Evolutionary conservation across 164 flowering plant species (phyloP).

Genomic region (Magnolia changhungtana): DNA sequence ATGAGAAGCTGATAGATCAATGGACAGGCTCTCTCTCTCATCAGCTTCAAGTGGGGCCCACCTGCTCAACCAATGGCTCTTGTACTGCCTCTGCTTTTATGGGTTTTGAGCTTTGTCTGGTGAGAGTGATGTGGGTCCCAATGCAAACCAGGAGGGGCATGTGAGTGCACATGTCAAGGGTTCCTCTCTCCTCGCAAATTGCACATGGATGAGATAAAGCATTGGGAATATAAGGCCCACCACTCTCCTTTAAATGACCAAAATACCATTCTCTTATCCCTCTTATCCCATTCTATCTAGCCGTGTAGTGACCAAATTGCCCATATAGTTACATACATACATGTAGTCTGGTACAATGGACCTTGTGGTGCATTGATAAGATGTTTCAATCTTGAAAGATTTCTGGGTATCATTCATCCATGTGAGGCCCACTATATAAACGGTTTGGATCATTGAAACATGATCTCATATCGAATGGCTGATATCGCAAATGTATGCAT

Average conservation of each 20-base stretch:
- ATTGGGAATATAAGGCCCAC: not conserved
- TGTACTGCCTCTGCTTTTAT: not conserved
- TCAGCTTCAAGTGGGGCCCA: not conserved
- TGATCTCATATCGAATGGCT: too few species aligned
- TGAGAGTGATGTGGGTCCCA: not conserved
- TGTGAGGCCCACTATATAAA: too few species aligned
- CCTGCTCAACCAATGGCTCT: not conserved
- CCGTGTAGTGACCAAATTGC: too few species aligned
- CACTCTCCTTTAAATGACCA: not conserved
- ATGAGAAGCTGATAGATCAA: not conserved
- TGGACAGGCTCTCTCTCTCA: not conserved
- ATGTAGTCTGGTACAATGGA: too few species aligned
- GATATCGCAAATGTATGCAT: too few species aligned
- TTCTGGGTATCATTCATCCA: too few species aligned
- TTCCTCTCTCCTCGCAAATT: not conserved
- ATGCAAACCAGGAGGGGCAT: constrained; percentile 3
- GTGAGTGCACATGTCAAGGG: constrained; percentile 9
- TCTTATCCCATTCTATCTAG: too few species aligned
- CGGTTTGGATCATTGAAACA: too few species aligned
- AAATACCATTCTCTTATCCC: not conserved
- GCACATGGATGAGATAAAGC: constrained; percentile 8
- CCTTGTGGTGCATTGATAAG: too few species aligned
- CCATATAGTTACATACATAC: too few species aligned
- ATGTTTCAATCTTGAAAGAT: too few species aligned
- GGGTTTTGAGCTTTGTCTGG: not conserved